Evolutionary conservation across 352 stramenopile species (phyloP).

Genomic region (Phytophthora chlamydospora): DNA sequence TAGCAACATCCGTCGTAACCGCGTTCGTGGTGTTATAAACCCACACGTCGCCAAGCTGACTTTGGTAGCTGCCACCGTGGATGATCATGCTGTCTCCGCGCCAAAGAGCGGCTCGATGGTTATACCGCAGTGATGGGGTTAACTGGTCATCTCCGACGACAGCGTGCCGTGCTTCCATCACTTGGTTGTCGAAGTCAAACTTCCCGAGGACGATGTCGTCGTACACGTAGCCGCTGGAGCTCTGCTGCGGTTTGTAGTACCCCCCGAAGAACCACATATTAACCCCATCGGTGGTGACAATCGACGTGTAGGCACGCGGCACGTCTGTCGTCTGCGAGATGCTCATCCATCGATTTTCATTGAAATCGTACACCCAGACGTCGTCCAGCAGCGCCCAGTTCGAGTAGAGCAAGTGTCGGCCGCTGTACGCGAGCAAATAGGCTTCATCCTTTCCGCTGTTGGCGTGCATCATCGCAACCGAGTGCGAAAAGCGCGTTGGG

Average conservation of each 20-base stretch:
- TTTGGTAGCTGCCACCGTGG: conserved; percentile 77
- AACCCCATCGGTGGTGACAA: conserved; percentile 45
- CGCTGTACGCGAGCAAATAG: conserved; percentile 66
- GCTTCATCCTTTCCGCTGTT: conserved; percentile 21
- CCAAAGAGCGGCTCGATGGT: conserved; percentile 65
- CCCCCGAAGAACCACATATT: conserved; percentile 81
- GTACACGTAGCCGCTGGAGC: conserved; percentile 72
- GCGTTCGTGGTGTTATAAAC: conserved; percentile 65
- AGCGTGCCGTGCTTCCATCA: conserved; percentile 20
- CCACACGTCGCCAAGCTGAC: conserved; percentile 71
- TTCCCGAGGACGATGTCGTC: conserved; percentile 59
- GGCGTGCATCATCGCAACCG: conserved; percentile 45
- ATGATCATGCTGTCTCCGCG: conserved; percentile 58
- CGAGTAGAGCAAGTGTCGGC: conserved; percentile 49
- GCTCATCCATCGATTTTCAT: conserved; percentile 42
- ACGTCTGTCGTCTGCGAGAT: conserved; percentile 20
- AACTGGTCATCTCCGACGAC: conserved; percentile 15
- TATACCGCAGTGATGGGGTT: conserved; percentile 67
- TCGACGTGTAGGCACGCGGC: conserved; percentile 70
- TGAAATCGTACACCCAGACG: conserved; percentile 67
- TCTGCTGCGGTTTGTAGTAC: conserved; percentile 64
- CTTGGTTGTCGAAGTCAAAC: conserved; percentile 33
- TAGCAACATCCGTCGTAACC: conserved; percentile 19
- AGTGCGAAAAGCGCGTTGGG: conserved; percentile 68
- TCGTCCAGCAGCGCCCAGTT: conserved; percentile 63